Conservation (phyloP, 768 basidiomycete genomes). For the Leccinum imitatum region DNA sequence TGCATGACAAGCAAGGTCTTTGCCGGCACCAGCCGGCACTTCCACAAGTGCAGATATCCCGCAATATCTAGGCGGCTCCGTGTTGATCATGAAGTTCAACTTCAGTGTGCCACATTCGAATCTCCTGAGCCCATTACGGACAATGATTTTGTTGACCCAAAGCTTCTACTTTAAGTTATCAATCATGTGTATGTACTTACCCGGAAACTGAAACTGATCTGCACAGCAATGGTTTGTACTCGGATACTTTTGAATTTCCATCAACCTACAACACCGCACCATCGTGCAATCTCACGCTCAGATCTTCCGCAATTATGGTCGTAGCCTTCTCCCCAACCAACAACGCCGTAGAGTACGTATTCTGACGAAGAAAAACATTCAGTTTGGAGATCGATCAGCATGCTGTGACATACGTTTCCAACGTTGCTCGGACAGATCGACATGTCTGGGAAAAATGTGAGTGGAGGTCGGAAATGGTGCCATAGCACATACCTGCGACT, state of each 20-base stretch:
- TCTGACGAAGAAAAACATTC: neutral
- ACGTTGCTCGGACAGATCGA: constrained; percentile 12
- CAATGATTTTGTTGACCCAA: too few species aligned
- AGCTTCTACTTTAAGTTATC: too few species aligned
- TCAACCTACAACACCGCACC: neutral
- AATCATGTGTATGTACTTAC: constrained; percentile 25
- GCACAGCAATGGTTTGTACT: too few species aligned
- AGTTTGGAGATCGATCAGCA: neutral
- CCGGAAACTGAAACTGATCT: too few species aligned
- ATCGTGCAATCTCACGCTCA: neutral
- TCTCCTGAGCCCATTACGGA: too few species aligned
- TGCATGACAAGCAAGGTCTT: too few species aligned
- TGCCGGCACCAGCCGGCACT: too few species aligned
- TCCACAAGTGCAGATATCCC: too few species aligned
- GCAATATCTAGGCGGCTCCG: too few species aligned
- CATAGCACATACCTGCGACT: constrained; percentile 13
- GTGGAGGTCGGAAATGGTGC: neutral
- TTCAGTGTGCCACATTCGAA: too few species aligned
- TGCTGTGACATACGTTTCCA: constrained; percentile 1
- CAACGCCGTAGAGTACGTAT: neutral
- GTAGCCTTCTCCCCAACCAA: neutral
- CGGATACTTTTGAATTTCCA: too few species aligned
- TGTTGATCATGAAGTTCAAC: too few species aligned
- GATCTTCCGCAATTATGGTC: neutral
- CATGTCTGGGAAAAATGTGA: neutral